Conservation (phyloP, 2,329 filamentous ascomycete species). For the Pestalotiopsis sp. region DNA sequence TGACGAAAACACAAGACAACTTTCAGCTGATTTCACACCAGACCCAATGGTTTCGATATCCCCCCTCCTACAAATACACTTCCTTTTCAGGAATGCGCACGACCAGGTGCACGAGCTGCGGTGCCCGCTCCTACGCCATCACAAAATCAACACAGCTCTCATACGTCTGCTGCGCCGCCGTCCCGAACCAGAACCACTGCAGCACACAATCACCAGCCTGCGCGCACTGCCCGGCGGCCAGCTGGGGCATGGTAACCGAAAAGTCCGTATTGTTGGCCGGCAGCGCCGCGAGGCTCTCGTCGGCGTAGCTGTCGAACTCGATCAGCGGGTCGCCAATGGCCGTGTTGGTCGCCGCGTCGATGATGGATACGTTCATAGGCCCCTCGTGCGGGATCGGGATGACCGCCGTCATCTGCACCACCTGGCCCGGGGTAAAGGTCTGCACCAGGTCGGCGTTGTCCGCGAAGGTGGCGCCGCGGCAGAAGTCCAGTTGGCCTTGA, state of each 20-base stretch:
- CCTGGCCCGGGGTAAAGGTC: conserved; percentile 44
- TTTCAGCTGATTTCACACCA: too few species aligned
- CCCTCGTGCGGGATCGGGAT: conserved; percentile 49
- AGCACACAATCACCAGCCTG: conserved; percentile 37
- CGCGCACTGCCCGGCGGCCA: conserved; percentile 30
- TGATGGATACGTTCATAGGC: conserved; percentile 58
- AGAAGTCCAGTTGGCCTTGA: conserved; percentile 46
- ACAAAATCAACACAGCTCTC: conserved; percentile 42
- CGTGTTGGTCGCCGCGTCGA: conserved; percentile 54
- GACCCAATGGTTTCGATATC: too few species aligned
- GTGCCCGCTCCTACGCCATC: conserved; percentile 5
- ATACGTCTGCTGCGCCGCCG: conserved; percentile 39
- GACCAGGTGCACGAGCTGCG: neutral
- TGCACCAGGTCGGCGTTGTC: conserved; percentile 48
- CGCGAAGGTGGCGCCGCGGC: conserved; percentile 48
- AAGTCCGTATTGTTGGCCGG: conserved; percentile 47
- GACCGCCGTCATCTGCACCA: conserved; percentile 41
- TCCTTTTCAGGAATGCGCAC: neutral
- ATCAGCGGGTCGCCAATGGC: conserved; percentile 57
- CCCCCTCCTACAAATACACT: neutral
- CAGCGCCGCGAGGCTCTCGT: conserved; percentile 39
- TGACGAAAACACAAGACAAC: too few species aligned
- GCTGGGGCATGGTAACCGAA: conserved; percentile 39
- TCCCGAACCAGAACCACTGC: conserved; percentile 50
- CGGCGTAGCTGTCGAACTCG: conserved; percentile 58